A percentile compares a stretch with the other conserved stretches of the same genome.
Evolutionary conservation across 192 early-diverging fungal genomes (phyloP).

Genomic region (Rhizophlyctis rosea): DNA sequence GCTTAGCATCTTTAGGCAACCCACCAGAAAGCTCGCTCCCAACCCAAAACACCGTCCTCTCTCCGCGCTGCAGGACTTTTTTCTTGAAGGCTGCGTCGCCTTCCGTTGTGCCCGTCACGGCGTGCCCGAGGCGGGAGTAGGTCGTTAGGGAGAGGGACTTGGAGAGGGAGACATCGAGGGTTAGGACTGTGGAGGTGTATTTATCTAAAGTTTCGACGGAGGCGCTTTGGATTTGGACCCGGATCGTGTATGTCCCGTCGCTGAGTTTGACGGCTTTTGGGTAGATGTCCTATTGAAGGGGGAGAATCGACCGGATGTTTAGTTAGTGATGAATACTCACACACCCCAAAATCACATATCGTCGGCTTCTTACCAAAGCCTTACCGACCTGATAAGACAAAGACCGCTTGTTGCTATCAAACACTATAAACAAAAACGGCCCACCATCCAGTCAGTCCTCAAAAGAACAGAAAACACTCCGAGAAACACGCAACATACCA

Average conservation of each 20-base stretch:
- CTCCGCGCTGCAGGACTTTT: constrained; percentile 48
- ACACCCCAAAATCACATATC: too few species aligned
- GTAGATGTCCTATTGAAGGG: constrained; percentile 68
- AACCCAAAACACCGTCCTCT: constrained; percentile 53
- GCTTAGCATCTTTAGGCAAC: constrained; percentile 64
- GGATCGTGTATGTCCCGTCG: constrained; percentile 81
- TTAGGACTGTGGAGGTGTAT: constrained; percentile 57
- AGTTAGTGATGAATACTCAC: too few species aligned
- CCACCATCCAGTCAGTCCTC: not conserved
- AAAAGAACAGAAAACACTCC: too few species aligned
- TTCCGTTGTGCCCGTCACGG: constrained; percentile 26
- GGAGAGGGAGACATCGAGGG: constrained; percentile 60
- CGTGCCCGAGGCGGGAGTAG: constrained; percentile 55
- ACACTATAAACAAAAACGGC: constrained; percentile 47
- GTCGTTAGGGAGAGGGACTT: constrained; percentile 53
- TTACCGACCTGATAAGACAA: constrained; percentile 42
- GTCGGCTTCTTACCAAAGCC: too few species aligned
- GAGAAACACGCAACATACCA: too few species aligned
- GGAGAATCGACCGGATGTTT: too few species aligned
- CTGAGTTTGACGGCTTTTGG: constrained; percentile 62
- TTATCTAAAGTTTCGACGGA: constrained; percentile 70
- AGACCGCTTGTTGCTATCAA: constrained; percentile 76
- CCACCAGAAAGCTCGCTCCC: constrained; percentile 42
- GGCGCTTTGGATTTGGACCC: constrained; percentile 72
- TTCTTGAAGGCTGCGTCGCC: constrained; percentile 43